phyloP scores from a whole-genome alignment of 495 filamentous ascomycete genomes.

The Aspergillus homomorphus region DNA sequence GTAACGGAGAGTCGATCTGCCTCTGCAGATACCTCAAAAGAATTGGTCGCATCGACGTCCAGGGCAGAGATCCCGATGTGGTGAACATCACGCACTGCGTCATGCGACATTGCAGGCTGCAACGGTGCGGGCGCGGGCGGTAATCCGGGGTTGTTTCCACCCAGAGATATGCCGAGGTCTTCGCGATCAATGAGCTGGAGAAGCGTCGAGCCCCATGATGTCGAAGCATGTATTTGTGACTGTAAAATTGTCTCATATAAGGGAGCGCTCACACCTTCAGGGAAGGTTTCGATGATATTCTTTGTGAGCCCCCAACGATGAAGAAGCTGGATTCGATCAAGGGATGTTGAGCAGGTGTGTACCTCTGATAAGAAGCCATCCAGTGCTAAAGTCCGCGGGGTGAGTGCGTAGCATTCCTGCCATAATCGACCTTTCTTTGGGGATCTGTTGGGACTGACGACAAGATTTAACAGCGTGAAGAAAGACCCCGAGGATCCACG shows the following conservation, averaged over 20 bases:
- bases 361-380: slow-evolving; percentile 51
- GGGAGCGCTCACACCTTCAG: slow-evolving; percentile 73
- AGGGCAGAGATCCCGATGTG: slow-evolving; percentile 61
- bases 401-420: slow-evolving; percentile 47
- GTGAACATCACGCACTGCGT: slow-evolving; percentile 70
- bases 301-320: slow-evolving; percentile 44
- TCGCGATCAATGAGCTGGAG: slow-evolving; percentile 77
- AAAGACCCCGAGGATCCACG: slow-evolving; percentile 44
- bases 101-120: slow-evolving; percentile 53
- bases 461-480: slow-evolving; percentile 57
- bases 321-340: slow-evolving; percentile 42
- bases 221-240: slow-evolving; percentile 77
- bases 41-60: slow-evolving; percentile 55
- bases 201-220: slow-evolving; percentile 66
- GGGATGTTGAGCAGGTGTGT: slow-evolving; percentile 25
- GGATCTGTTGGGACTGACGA: slow-evolving; percentile 38
- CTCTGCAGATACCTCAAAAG: slow-evolving; percentile 66
- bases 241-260: slow-evolving; percentile 79
- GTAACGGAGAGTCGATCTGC: slow-evolving; percentile 78
- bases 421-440: slow-evolving; percentile 39
- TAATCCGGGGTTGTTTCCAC: slow-evolving; percentile 31
- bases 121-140: slow-evolving; percentile 32
- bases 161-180: slow-evolving; percentile 70
- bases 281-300: slow-evolving; percentile 65
- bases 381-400: slow-evolving; percentile 66